Conservation (phyloP, 129 eudicot genomes). For the Flaveria brownii region DNA sequence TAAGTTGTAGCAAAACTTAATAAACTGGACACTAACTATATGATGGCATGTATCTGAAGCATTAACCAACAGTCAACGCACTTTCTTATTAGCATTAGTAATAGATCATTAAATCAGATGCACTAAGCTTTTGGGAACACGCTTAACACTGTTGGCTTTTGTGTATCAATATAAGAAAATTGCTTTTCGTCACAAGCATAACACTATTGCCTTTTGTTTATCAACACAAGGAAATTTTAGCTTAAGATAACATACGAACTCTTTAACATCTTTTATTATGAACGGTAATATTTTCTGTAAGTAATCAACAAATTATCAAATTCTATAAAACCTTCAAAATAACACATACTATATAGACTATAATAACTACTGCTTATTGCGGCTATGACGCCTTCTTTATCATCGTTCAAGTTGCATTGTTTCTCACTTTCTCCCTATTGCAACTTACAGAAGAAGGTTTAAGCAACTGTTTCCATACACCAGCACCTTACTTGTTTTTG, state of each 20-base stretch:
- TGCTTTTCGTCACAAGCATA: not conserved
- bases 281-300: constrained; percentile 2
- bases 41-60: not conserved
- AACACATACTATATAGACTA: not conserved
- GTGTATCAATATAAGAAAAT: constrained; percentile 4
- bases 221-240: not conserved
- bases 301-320: not conserved
- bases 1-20: constrained; percentile 5
- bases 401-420: not conserved
- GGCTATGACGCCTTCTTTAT: constrained; percentile 12
- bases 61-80: constrained; percentile 8
- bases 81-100: not conserved
- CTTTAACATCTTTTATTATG: not conserved
- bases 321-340: not conserved
- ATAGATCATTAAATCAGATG: not conserved
- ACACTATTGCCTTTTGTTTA: too few species aligned
- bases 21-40: not conserved
- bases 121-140: constrained; percentile 15
- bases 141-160: constrained; percentile 8
- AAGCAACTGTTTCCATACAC: constrained; percentile 1
- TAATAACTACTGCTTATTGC: not conserved
- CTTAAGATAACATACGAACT: constrained; percentile 9
- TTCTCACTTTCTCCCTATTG: constrained; percentile 9
- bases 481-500: constrained; percentile 1
- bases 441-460: constrained; percentile 19